Evolutionary conservation across 257 asterid species (phyloP).

Genomic region (Eustoma russellianum): DNA sequence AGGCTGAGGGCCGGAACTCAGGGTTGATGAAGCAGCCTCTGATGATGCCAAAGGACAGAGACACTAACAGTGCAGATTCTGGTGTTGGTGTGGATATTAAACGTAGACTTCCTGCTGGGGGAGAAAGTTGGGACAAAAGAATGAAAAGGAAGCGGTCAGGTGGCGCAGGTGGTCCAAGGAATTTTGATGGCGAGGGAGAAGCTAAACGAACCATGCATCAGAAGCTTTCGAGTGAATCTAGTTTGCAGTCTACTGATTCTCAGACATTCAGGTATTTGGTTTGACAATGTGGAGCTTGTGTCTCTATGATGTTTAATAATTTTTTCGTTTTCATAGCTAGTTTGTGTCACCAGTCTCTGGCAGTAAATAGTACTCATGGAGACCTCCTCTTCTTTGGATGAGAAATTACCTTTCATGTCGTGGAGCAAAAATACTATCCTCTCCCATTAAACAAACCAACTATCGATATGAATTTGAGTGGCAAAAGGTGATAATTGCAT

Average conservation of each 20-base stretch:
- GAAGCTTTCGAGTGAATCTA: conserved; percentile 57
- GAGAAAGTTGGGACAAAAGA: conserved; percentile 94
- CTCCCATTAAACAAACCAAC: too few relatives aligned
- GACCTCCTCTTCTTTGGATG: too few relatives aligned
- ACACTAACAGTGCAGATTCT: conserved; percentile 42
- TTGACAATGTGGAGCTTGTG: conserved; percentile 6
- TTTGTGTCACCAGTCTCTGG: neutral
- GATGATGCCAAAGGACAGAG: conserved; percentile 59
- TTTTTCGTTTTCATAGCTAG: neutral
- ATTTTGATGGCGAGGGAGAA: conserved; percentile 65
- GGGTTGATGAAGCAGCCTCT: conserved; percentile 55
- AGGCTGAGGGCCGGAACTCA: conserved; percentile 71
- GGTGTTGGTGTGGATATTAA: conserved; percentile 70
- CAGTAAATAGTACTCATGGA: neutral
- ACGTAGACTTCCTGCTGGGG: conserved; percentile 78
- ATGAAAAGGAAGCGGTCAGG: conserved; percentile 96
- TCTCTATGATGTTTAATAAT: neutral
- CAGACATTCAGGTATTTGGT: conserved; percentile 60
- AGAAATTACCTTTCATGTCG: neutral
- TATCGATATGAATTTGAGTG: too few relatives aligned
- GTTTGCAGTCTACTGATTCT: conserved; percentile 55
- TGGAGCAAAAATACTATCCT: too few relatives aligned
- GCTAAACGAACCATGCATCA: conserved; percentile 53
- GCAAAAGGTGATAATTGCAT: too few relatives aligned
- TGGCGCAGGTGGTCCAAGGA: conserved; percentile 66